Percentiles rank a stretch among this genome's conserved stretches.
phyloP scores from a whole-genome alignment of 78 protist genomes.

The Polysphondylium violaceum region DNA sequence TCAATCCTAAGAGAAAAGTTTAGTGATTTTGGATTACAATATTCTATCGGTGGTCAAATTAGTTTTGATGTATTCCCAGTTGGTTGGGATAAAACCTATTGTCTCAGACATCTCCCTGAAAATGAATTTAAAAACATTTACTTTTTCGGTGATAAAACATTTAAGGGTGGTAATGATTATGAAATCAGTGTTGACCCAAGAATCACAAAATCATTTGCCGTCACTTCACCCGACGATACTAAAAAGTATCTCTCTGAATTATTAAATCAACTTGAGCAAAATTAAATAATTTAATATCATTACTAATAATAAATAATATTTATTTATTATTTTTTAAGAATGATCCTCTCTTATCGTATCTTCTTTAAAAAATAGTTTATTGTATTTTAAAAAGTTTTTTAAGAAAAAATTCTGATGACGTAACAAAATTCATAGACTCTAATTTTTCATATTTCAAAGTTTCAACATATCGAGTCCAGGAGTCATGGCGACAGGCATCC shows the following conservation, averaged over 20 bases:
- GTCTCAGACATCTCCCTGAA: slow-evolving; percentile 90
- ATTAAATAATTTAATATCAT: too few species aligned
- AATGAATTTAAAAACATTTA: slow-evolving; percentile 91
- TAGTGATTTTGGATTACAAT: slow-evolving; percentile 82
- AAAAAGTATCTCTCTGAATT: slow-evolving; percentile 72
- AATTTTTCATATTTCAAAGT: too few species aligned
- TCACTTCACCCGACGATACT: slow-evolving; percentile 96
- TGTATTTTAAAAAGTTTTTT: too few species aligned
- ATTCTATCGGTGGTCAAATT: slow-evolving; percentile 99
- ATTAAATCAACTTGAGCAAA: slow-evolving; percentile 75
- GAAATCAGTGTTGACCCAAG: slow-evolving; percentile 94
- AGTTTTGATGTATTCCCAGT: slow-evolving; percentile 98
- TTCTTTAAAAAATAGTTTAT: too few species aligned
- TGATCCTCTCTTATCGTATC: too few species aligned
- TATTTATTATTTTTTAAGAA: too few species aligned
- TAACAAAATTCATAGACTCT: too few species aligned
- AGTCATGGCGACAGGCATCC: too few species aligned
- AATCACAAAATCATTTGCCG: slow-evolving; percentile 86
- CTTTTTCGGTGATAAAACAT: slow-evolving; percentile 99
- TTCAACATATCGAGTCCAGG: too few species aligned
- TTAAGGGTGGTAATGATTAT: slow-evolving; percentile 99
- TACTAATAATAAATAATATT: too few species aligned
- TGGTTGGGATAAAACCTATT: slow-evolving; percentile 99
- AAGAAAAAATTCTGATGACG: too few species aligned
- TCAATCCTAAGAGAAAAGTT: slow-evolving; percentile 84